A percentile compares a stretch with the other conserved stretches of the same genome.
phyloP scores from a whole-genome alignment of 495 filamentous ascomycete species.

The Monascus purpureus region DNA sequence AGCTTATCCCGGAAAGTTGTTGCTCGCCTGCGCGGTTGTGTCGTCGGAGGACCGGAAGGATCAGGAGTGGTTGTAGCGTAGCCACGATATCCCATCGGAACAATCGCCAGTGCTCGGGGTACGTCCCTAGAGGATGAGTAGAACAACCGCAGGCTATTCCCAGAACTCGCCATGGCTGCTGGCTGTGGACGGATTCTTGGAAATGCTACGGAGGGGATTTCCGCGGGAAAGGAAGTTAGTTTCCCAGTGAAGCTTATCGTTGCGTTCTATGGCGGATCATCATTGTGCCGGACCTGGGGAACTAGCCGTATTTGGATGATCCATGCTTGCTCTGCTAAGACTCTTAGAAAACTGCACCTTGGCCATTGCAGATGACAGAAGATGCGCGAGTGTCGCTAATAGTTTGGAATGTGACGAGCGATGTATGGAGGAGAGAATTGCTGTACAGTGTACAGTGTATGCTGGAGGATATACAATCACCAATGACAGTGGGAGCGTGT shows the following conservation, averaged over 20 bases:
- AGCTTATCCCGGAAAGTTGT: constrained; percentile 70
- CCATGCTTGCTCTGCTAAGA: no score
- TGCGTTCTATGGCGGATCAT: constrained; percentile 4
- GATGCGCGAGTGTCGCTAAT: no score
- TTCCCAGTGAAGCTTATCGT: neutral
- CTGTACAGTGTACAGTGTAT: no score
- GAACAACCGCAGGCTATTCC: constrained; percentile 22
- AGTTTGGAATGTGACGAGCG: no score
- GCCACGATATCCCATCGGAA: constrained; percentile 13
- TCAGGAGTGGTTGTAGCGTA: constrained; percentile 27
- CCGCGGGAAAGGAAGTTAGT: constrained; percentile 11
- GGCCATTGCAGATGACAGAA: no score
- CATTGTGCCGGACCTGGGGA: constrained; percentile 3
- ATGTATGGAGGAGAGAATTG: no score
- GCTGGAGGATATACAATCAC: neutral
- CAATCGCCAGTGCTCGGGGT: constrained; percentile 5
- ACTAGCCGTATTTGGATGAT: no score
- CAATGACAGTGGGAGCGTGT: constrained; percentile 3
- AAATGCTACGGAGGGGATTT: constrained; percentile 14
- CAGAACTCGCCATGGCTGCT: constrained; percentile 22
- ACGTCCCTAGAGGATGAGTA: constrained; percentile 16
- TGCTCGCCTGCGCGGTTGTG: constrained; percentile 31
- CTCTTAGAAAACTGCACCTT: no score
- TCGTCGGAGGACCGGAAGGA: constrained; percentile 21
- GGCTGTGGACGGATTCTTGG: constrained; percentile 4